These are phyloP conservation scores for Zymoseptoria ardabiliae DNA, from an alignment of 2,329 filamentous ascomycete genomes.

Conservation along the genomic window DNA sequence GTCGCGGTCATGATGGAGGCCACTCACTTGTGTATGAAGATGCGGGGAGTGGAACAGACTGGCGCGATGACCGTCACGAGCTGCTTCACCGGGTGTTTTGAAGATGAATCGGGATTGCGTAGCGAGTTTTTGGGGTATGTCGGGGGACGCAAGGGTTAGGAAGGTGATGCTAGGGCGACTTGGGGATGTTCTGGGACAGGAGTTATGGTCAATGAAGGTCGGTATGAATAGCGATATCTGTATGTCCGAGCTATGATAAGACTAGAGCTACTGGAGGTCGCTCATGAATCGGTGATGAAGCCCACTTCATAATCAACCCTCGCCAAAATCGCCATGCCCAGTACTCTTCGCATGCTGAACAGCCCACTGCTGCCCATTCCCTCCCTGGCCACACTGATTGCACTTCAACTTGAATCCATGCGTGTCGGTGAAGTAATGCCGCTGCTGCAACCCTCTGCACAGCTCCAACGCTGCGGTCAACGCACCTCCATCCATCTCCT, in stretches of 20 bases:
- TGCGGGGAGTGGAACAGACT: conserved; percentile 88
- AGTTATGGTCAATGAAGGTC: no score
- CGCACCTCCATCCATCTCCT: conserved; percentile 44
- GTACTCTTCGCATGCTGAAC: conserved; percentile 55
- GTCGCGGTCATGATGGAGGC: conserved; percentile 94
- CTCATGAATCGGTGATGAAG: no score
- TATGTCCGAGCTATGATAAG: no score
- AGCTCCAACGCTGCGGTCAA: conserved; percentile 51
- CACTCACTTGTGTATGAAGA: conserved; percentile 90
- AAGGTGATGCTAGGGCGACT: no score
- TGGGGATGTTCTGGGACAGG: no score
- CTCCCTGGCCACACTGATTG: conserved; percentile 62
- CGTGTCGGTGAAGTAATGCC: conserved; percentile 85
- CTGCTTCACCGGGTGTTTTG: conserved; percentile 89
- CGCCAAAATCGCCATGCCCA: conserved; percentile 50
- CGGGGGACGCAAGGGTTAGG: background rate
- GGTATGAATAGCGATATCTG: no score
- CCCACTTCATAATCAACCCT: conserved; percentile 16
- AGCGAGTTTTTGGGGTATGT: background rate
- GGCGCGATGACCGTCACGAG: conserved; percentile 77
- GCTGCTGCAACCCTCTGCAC: conserved; percentile 55
- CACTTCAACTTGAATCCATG: conserved; percentile 72
- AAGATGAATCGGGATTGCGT: conserved; percentile 39
- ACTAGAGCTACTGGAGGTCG: no score
- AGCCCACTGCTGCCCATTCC: conserved; percentile 59